These are phyloP conservation scores for Colletotrichum lupini DNA, from an alignment of 2,329 filamentous ascomycete species.

Conservation along the genomic window DNA sequence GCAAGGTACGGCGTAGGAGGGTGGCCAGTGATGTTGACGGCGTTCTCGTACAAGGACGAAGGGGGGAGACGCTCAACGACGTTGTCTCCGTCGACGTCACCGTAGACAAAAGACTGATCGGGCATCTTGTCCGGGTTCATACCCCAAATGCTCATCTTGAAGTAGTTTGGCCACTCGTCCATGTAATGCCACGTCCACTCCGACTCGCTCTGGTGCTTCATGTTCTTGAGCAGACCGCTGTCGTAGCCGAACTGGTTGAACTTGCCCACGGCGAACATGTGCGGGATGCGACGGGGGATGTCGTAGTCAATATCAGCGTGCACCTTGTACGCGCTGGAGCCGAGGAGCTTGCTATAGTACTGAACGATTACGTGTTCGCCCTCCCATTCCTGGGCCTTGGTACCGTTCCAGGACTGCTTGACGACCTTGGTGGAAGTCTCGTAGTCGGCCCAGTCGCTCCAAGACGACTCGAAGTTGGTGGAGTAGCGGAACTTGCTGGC, in stretches of 20 bases:
- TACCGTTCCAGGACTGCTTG: conserved; percentile 66
- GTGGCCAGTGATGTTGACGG: conserved; percentile 51
- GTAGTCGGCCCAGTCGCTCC: conserved; percentile 69
- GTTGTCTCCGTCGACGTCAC: conserved; percentile 70
- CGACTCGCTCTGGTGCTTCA: conserved; percentile 59
- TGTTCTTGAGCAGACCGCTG: conserved; percentile 63
- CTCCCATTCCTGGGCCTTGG: conserved; percentile 65
- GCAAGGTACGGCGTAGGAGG: conserved; percentile 65
- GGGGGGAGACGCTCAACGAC: conserved; percentile 72
- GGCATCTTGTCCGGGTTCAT: conserved; percentile 72
- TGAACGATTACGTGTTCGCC: conserved; percentile 73
- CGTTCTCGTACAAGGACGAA: conserved; percentile 62
- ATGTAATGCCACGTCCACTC: conserved; percentile 71
- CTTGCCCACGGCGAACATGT: conserved; percentile 70
- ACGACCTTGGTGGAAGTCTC: conserved; percentile 60
- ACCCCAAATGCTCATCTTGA: conserved; percentile 75
- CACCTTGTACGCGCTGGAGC: conserved; percentile 69
- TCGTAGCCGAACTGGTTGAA: conserved; percentile 75
- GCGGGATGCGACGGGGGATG: conserved; percentile 65
- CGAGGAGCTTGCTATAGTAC: conserved; percentile 70
- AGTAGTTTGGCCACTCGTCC: conserved; percentile 71
- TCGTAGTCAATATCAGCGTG: conserved; percentile 62
- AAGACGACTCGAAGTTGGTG: conserved; percentile 70
- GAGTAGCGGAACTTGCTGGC: conserved; percentile 73
- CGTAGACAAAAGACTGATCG: conserved; percentile 65